Evolutionary conservation across 2,329 filamentous ascomycete species (phyloP).

Genomic region (Trichophyton equinum): DNA sequence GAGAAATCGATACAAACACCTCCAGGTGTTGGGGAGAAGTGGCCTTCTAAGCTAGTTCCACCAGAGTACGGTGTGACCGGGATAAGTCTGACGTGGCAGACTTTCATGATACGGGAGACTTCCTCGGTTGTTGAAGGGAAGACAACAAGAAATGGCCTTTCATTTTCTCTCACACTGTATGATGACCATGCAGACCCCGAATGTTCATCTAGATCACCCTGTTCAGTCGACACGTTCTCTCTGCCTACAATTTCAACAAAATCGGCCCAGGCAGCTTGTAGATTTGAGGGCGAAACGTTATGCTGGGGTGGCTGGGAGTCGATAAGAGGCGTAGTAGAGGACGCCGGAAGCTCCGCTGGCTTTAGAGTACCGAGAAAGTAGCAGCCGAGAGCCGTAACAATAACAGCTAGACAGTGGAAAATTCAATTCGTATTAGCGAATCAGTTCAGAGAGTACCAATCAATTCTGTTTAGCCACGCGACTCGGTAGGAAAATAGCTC

Average conservation of each 20-base stretch:
- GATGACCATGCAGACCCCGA: conserved; percentile 53
- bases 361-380: conserved; percentile 45
- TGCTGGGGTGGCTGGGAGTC: conserved; percentile 39
- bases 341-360: conserved; percentile 34
- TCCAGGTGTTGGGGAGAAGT: conserved; percentile 69
- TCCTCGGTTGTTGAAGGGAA: conserved; percentile 69
- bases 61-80: conserved; percentile 80
- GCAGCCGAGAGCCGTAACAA: conserved; percentile 39
- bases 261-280: conserved; percentile 54
- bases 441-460: background rate
- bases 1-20: conserved; percentile 79
- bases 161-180: conserved; percentile 31
- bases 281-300: conserved; percentile 43
- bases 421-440: conserved; percentile 8
- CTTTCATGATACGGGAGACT: conserved; percentile 74
- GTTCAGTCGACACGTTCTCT: conserved; percentile 49
- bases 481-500: background rate
- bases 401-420: conserved; percentile 31
- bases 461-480: background rate
- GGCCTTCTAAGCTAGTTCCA: conserved; percentile 79
- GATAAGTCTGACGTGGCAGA: conserved; percentile 68
- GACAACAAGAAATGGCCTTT: conserved; percentile 49
- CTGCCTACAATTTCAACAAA: conserved; percentile 49
- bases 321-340: conserved; percentile 47
- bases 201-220: conserved; percentile 43